Conservation (phyloP, 352 stramenopile species). For the Phytopythium helicoides region DNA sequence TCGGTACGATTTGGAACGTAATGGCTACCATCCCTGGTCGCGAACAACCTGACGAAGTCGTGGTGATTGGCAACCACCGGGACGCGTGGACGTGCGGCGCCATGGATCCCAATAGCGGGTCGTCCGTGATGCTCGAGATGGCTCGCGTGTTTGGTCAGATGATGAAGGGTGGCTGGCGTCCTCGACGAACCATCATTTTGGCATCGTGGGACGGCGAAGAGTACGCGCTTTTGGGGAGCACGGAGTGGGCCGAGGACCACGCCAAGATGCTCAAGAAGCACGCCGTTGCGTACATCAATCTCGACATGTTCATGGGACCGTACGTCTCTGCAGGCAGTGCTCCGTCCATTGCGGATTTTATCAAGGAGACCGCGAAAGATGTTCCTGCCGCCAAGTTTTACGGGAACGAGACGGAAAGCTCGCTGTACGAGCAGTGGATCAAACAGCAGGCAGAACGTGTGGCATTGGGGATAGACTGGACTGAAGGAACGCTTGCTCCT, state of each 20-base stretch:
- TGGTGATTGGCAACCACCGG: slow-evolving; percentile 74
- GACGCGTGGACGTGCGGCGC: slow-evolving; percentile 79
- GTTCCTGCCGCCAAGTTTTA: slow-evolving; percentile 33
- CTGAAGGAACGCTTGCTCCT: slow-evolving; percentile 14
- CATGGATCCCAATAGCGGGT: slow-evolving; percentile 56
- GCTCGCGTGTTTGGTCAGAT: slow-evolving; percentile 48
- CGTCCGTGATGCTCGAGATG: slow-evolving; percentile 58
- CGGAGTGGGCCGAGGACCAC: slow-evolving; percentile 19
- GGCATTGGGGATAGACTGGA: background rate
- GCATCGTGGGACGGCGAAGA: slow-evolving; percentile 77
- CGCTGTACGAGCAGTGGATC: slow-evolving; percentile 9
- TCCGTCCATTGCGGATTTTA: slow-evolving; percentile 32
- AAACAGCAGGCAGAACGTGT: background rate
- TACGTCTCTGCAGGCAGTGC: slow-evolving; percentile 30
- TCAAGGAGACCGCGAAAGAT: slow-evolving; percentile 40
- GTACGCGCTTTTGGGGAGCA: slow-evolving; percentile 53
- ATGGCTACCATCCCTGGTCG: slow-evolving; percentile 21
- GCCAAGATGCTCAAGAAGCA: slow-evolving; percentile 21
- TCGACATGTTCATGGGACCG: slow-evolving; percentile 51
- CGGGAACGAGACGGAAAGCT: slow-evolving; percentile 3
- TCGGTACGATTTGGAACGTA: slow-evolving; percentile 69
- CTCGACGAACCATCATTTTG: slow-evolving; percentile 57
- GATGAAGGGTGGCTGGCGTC: slow-evolving; percentile 42
- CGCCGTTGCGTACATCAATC: slow-evolving; percentile 58
- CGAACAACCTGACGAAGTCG: slow-evolving; percentile 29